These are phyloP conservation scores for Bipolaris zeicola DNA, from an alignment of 2,329 filamentous ascomycete genomes.

Conservation along the genomic window DNA sequence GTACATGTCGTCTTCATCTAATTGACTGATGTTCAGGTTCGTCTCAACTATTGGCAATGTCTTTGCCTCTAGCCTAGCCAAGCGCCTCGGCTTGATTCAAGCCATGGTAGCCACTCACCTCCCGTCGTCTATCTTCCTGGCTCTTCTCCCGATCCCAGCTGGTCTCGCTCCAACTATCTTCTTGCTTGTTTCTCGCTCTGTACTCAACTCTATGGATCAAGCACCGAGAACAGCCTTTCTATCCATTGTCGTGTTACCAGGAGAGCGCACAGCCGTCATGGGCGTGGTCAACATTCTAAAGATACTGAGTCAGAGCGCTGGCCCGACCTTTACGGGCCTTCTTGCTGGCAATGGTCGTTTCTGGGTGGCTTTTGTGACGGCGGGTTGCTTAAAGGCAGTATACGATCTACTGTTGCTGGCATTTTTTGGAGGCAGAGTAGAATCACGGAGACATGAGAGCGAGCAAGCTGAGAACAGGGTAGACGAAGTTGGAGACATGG, in stretches of 20 bases:
- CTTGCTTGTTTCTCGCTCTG: conserved; percentile 38
- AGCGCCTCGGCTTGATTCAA: conserved; percentile 62
- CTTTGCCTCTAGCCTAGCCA: conserved; percentile 59
- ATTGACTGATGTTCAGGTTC: conserved; percentile 25
- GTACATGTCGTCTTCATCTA: background rate
- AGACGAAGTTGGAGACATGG: conserved; percentile 1
- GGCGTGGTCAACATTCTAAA: conserved; percentile 49
- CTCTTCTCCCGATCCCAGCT: conserved; percentile 34
- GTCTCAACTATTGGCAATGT: conserved; percentile 41
- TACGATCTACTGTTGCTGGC: conserved; percentile 47
- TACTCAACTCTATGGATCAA: conserved; percentile 48
- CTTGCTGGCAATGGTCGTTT: conserved; percentile 42
- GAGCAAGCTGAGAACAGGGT: conserved; percentile 1
- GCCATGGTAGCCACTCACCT: conserved; percentile 49
- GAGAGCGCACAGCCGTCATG: conserved; percentile 49
- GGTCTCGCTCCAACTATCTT: conserved; percentile 36
- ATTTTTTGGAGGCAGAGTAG: conserved; percentile 41
- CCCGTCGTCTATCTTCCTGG: conserved; percentile 44
- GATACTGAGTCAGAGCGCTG: conserved; percentile 43
- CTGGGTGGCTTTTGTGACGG: conserved; percentile 49
- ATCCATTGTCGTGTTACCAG: conserved; percentile 38
- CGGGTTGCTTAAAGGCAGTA: conserved; percentile 42
- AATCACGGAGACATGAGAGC: conserved; percentile 15
- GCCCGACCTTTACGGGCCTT: conserved; percentile 45
- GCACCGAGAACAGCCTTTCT: conserved; percentile 47